Conservation (phyloP, 2,329 filamentous ascomycete species). For the Neodidymelliopsis sp. region DNA sequence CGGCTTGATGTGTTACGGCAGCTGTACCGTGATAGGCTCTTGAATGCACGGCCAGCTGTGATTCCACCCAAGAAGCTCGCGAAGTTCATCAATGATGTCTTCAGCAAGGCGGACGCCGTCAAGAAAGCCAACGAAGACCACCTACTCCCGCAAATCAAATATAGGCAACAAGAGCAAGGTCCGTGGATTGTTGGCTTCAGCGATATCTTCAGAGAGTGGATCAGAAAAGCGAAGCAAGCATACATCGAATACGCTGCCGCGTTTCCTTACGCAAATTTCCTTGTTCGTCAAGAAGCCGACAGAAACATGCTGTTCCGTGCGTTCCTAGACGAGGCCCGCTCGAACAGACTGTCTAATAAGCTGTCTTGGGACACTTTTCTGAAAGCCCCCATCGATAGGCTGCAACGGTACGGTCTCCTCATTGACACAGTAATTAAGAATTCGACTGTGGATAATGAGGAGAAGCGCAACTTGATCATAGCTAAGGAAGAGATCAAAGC, state of each 20-base stretch:
- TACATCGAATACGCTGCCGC: slow-evolving; percentile 93
- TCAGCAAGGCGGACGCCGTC: slow-evolving; percentile 88
- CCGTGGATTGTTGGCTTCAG: slow-evolving; percentile 95
- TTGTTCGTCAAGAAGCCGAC: slow-evolving; percentile 83
- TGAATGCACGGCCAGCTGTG: slow-evolving; percentile 76
- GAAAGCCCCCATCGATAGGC: slow-evolving; percentile 88
- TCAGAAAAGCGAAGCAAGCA: slow-evolving; percentile 85
- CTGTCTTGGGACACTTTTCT: slow-evolving; percentile 94
- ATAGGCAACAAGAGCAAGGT: slow-evolving; percentile 94
- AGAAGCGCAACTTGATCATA: slow-evolving; percentile 81
- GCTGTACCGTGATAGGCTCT: slow-evolving; percentile 84
- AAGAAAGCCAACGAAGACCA: slow-evolving; percentile 93
- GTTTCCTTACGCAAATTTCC: slow-evolving; percentile 83
- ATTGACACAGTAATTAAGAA: slow-evolving; percentile 84
- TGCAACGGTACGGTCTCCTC: slow-evolving; percentile 89
- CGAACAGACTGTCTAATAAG: slow-evolving; percentile 80
- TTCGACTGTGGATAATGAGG: slow-evolving; percentile 83
- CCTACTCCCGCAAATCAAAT: slow-evolving; percentile 91
- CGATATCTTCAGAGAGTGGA: slow-evolving; percentile 98
- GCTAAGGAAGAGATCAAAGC: slow-evolving; percentile 91
- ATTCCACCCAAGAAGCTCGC: slow-evolving; percentile 79
- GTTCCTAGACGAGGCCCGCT: slow-evolving; percentile 82
- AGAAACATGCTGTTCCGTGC: slow-evolving; percentile 85
- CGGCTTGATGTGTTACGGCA: slow-evolving; percentile 85
- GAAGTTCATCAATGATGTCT: slow-evolving; percentile 83